Evolutionary conservation across 192 early-diverging fungal species (phyloP), one percentile per base, ranked within the genome.

Genomic region (Backusella circina): DNA sequence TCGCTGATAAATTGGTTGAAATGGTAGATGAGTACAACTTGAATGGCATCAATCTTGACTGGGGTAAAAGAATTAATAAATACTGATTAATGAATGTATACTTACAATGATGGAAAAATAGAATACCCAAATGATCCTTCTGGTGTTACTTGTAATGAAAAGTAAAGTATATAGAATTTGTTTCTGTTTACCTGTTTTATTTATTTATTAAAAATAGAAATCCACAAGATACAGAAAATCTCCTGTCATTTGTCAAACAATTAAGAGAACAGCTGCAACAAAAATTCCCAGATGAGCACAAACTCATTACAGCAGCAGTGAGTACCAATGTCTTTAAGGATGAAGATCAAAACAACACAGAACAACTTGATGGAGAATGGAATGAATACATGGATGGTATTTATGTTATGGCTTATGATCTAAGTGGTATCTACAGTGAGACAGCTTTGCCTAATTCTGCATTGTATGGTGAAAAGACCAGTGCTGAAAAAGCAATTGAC

Each of bases 1-100:
- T 87, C 13, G 72, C 84, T 15, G 72, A 72, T 23, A 78, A 74
- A 23, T 57, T 88, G 9, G 85, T 84, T n/a, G 69, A 84, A 18
- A 72, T 66, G 64, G 76, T 91, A 2, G 69, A 78, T 21, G 31
- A 80, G 5, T 83, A 85, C 39, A 33, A 81, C 13, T 61, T 91
- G 23, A 87, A 91, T 68, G 91, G 91, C 12, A 75, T 92, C 12
- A 87, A 91, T 72, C 76, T 93, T 16, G 91, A 93, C 77, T 91
- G 88, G 88, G 91, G 75, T 77, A 77, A 71, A 6, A 0, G 57
- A 38, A 18, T 5, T 16, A 65, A 50, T 23, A 64, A 37, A n/a
- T n/a, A n/a, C n/a, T n/a, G n/a, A n/a, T n/a, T n/a, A n/a, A n/a
- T n/a, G n/a, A 57, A 36, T 67, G 82, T 8, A 75, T 84, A 39